Evolutionary conservation across 176 grass and related monocot genomes (phyloP), one percentile per base, ranked within the genome.

Genomic region (Hyparrhenia diplandra): DNA sequence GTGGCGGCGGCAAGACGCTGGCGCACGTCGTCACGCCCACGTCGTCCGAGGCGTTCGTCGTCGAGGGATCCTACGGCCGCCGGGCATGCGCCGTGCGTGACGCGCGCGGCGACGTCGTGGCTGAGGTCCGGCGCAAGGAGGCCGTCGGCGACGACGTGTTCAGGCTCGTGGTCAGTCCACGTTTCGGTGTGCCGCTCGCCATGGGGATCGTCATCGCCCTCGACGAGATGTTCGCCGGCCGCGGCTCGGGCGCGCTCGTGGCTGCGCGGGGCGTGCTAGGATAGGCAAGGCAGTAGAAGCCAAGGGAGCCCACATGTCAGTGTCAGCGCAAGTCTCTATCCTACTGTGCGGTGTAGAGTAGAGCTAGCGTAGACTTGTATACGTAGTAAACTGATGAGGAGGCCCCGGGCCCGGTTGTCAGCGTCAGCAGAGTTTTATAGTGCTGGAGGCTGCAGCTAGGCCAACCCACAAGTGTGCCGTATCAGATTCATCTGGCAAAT

Each of bases 41-140:
- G 8, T 8, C 37, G 5, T 8, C 8, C 37, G 6, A 11, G 2
- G 64, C 10, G 21, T 93, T 87, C 68, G 62, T 40, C 5, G 37
- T 40, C 31, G 31, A 32, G 31, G 31, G 31, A 0, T 95, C 96
- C 0, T 98, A 98, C 71, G 47, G 62, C 18, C 86, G 75, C 12
- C 84, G 93, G 9, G 62, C 68, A 61, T 95, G 96, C 69, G 79
- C 47, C 0, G 67, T 95, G 61, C 79, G 80, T 63, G 89, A 91
- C 79, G 49, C 71, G 20, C 35, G 67, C 68, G 86, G 84, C 10
- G 78, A 54, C 0, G 40, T 83, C 1, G 93, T 92, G 5, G 89
- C 55, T n/a, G 55, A 59, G 55, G 55, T 59, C 0, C 55, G 10
- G n/a, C 55, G 55, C n/a, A 59, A 59, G 55, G 55, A 59, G 55